These are phyloP conservation scores for Lasiodiplodia theobromae DNA, from an alignment of 2,329 filamentous ascomycete genomes.

Conservation along the genomic window DNA sequence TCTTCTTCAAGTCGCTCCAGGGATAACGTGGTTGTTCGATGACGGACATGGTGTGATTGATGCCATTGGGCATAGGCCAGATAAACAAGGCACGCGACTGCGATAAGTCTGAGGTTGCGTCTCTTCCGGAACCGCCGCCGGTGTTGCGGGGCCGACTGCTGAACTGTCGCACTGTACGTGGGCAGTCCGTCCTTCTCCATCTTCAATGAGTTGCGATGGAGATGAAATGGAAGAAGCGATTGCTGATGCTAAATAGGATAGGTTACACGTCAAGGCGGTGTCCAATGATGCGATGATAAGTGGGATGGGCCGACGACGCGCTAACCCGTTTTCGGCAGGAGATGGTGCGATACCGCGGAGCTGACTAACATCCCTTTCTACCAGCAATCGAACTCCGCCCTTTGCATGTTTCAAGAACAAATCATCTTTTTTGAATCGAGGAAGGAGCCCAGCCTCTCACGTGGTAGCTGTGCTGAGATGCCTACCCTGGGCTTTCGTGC, in stretches of 20 bases:
- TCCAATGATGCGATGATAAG: slow-evolving; percentile 15
- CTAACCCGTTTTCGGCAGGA: neutral
- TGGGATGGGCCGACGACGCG: slow-evolving; percentile 1
- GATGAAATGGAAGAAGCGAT: slow-evolving; percentile 22
- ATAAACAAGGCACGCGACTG: slow-evolving; percentile 35
- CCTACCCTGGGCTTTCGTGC: neutral
- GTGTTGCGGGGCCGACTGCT: slow-evolving; percentile 33
- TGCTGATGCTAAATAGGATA: slow-evolving; percentile 22
- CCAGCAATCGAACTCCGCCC: no score
- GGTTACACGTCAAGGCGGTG: slow-evolving; percentile 22
- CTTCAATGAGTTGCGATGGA: slow-evolving; percentile 21
- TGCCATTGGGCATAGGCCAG: slow-evolving; percentile 33
- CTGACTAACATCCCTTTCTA: slow-evolving; percentile 1
- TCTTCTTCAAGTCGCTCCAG: slow-evolving; percentile 61
- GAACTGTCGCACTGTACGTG: slow-evolving; percentile 37
- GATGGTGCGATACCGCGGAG: neutral
- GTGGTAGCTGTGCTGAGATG: no score
- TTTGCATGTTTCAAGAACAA: no score
- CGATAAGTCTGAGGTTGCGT: slow-evolving; percentile 32
- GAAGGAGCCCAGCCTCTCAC: no score
- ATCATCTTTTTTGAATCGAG: no score
- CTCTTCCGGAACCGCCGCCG: slow-evolving; percentile 35
- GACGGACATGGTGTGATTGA: slow-evolving; percentile 34
- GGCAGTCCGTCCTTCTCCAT: slow-evolving; percentile 39
- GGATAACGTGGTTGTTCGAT: slow-evolving; percentile 52